Conservation (phyloP, 768 basidiomycete species). For the Coprinopsis sp. region DNA sequence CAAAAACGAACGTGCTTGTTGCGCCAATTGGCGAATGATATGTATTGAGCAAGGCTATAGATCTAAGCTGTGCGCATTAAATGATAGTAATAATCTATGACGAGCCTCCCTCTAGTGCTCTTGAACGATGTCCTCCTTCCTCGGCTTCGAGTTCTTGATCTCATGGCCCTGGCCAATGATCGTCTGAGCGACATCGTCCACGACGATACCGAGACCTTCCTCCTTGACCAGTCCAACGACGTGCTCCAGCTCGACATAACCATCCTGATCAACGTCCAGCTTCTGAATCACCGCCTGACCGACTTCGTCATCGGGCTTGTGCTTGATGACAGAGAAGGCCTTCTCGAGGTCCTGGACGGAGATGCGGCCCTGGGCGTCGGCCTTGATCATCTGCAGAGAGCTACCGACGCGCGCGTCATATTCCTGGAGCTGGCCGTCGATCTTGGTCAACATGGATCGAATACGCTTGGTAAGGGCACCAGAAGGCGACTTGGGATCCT, state of each 20-base stretch:
- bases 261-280: conserved; percentile 93
- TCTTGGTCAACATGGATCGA: conserved; percentile 91
- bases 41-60: no score
- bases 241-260: conserved; percentile 92
- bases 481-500: conserved; percentile 78
- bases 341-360: conserved; percentile 85
- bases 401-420: conserved; percentile 87
- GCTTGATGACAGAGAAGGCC: conserved; percentile 89
- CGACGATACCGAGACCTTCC: conserved; percentile 81
- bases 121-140: conserved; percentile 94
- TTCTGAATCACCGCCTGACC: conserved; percentile 87
- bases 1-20: no score
- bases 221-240: conserved; percentile 85
- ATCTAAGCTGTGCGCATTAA: conserved; percentile 3
- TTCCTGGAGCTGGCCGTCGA: conserved; percentile 86
- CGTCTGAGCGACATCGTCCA: conserved; percentile 81
- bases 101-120: conserved; percentile 35
- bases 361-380: conserved; percentile 84
- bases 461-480: conserved; percentile 94
- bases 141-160: conserved; percentile 73
- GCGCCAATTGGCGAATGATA: no score
- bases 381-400: conserved; percentile 81
- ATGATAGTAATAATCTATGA: conserved; percentile 11
- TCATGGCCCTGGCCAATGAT: conserved; percentile 82
- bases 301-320: conserved; percentile 85